Percentiles rank a stretch among this genome's conserved stretches.
phyloP scores from a whole-genome alignment of 257 asterid species.

The Fraxinus excelsior region DNA sequence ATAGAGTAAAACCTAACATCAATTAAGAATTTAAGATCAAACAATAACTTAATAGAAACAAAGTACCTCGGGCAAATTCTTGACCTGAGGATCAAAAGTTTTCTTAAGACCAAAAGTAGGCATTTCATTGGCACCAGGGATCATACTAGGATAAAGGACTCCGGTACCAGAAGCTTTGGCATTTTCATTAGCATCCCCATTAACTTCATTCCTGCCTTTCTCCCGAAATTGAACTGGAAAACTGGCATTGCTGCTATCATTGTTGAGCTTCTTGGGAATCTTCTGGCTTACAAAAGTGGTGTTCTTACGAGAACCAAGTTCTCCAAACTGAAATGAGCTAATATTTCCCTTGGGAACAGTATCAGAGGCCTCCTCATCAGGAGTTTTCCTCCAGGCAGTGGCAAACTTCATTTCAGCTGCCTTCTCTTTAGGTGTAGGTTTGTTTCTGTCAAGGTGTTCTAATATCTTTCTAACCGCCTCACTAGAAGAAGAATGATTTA shows the following conservation, averaged over 20 bases:
- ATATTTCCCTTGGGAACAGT: constrained; percentile 36
- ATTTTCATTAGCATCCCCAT: constrained; percentile 35
- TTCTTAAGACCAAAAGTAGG: constrained; percentile 38
- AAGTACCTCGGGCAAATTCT: constrained; percentile 54
- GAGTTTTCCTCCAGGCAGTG: constrained; percentile 55
- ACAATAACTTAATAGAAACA: constrained; percentile 2
- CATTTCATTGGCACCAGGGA: constrained; percentile 33
- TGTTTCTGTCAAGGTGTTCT: constrained; percentile 70
- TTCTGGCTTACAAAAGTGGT: constrained; percentile 32
- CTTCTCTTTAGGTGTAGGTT: constrained; percentile 76
- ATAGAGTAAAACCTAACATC: constrained; percentile 13
- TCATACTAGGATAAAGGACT: constrained; percentile 29
- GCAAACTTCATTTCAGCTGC: constrained; percentile 72
- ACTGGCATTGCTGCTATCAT: constrained; percentile 35
- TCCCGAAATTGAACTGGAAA: constrained; percentile 28
- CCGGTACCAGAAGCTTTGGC: constrained; percentile 34
- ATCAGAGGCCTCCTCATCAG: constrained; percentile 39
- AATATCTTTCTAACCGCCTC: constrained; percentile 54
- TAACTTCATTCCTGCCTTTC: constrained; percentile 35
- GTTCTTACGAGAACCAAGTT: constrained; percentile 34
- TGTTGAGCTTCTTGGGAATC: constrained; percentile 33
- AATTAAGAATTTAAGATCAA: neutral
- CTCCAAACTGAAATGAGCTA: constrained; percentile 36
- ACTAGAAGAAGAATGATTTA: constrained; percentile 31
- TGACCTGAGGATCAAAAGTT: constrained; percentile 38